Evolutionary conservation across 1,284 basidiomycete genomes (phyloP).

Genomic region (Microstroma glucosiphilum): DNA sequence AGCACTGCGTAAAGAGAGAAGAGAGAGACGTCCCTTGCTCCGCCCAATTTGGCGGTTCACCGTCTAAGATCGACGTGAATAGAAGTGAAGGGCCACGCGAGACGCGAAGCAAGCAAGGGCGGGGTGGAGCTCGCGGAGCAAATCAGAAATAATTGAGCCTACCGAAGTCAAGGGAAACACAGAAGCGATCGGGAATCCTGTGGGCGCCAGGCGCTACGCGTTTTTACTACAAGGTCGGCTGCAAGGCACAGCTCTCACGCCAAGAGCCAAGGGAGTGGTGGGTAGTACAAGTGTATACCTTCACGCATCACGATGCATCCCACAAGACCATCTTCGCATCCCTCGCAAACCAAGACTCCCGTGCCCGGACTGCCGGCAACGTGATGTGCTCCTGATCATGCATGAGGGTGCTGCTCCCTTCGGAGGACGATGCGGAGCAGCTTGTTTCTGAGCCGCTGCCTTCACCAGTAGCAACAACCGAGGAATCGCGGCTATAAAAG

Average conservation of each 20-base stretch:
- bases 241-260: neutral
- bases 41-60: too few species aligned
- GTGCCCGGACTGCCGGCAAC: too few species aligned
- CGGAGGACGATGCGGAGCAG: neutral
- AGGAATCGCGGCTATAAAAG: neutral
- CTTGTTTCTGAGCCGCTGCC: neutral
- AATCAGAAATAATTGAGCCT: too few species aligned
- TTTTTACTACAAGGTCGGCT: neutral
- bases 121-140: too few species aligned
- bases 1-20: too few species aligned
- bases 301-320: neutral
- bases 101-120: too few species aligned
- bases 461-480: neutral
- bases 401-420: neutral
- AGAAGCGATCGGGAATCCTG: too few species aligned
- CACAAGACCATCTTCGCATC: neutral
- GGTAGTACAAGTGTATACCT: neutral
- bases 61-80: too few species aligned
- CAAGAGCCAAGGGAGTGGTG: neutral
- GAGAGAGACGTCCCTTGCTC: too few species aligned
- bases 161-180: too few species aligned
- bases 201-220: too few species aligned
- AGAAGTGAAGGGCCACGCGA: too few species aligned
- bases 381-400: neutral
- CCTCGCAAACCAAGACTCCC: neutral